Conservation (phyloP, 78 protist species). For the Polysphondylium violaceum region DNA sequence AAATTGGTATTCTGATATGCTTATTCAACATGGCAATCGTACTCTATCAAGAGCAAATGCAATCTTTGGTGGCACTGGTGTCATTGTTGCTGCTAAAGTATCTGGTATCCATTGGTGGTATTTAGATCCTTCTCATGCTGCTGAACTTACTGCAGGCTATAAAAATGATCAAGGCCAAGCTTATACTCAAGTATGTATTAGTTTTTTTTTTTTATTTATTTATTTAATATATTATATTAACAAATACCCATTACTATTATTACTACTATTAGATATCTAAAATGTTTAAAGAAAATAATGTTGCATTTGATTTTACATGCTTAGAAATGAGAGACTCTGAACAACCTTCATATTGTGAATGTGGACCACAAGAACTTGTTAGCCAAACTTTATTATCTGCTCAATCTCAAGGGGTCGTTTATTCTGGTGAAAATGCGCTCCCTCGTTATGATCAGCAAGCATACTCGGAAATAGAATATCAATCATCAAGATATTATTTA, state of each 20-base stretch:
- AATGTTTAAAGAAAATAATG: conserved; percentile 74
- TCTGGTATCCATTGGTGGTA: conserved; percentile 97
- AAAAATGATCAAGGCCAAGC: conserved; percentile 82
- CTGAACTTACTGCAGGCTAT: conserved; percentile 95
- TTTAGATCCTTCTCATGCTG: conserved; percentile 86
- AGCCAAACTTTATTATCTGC: conserved; percentile 45
- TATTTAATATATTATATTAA: no score
- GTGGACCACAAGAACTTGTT: conserved; percentile 82
- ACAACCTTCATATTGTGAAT: conserved; percentile 63
- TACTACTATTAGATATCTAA: conserved; percentile 46
- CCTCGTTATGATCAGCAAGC: conserved; percentile 50
- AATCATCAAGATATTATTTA: conserved; percentile 25
- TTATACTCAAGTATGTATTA: conserved; percentile 34
- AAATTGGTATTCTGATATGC: conserved; percentile 86
- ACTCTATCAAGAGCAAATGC: conserved; percentile 44
- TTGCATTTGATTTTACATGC: conserved; percentile 89
- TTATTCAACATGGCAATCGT: conserved; percentile 71
- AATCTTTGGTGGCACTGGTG: conserved; percentile 25
- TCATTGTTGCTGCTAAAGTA: conserved; percentile 87
- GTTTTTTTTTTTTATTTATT: no score
- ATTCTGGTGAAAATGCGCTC: conserved; percentile 80
- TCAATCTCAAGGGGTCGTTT: conserved; percentile 52
- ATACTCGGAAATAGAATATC: conserved; percentile 47
- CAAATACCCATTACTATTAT: neutral
- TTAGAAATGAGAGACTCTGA: conserved; percentile 83